Evolutionary conservation across 768 basidiomycete species (phyloP).

Genomic region (Tulasnella sp.): DNA sequence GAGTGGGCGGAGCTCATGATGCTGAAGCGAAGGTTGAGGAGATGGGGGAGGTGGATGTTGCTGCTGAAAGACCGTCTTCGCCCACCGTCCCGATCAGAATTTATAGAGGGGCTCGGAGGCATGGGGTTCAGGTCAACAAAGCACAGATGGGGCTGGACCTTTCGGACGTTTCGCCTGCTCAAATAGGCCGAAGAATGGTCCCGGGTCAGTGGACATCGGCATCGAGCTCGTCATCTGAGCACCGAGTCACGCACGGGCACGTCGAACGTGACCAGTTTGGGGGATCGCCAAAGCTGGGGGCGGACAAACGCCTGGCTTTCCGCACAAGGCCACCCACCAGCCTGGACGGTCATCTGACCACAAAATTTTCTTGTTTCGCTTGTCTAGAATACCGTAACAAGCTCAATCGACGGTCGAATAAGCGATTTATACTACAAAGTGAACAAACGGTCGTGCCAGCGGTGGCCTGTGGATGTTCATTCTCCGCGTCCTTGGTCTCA

Average conservation of each 20-base stretch:
- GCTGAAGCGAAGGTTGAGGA: background rate
- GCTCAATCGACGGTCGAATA: background rate
- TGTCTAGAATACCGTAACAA: background rate
- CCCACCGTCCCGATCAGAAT: background rate
- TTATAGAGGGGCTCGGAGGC: background rate
- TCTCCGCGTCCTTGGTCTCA: background rate
- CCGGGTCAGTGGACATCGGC: background rate
- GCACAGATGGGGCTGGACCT: background rate
- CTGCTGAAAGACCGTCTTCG: background rate
- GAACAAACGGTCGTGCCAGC: background rate
- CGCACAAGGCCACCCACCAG: background rate
- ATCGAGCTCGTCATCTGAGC: background rate
- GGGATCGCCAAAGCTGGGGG: background rate
- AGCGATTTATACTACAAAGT: background rate
- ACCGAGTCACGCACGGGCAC: background rate
- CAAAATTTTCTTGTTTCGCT: background rate
- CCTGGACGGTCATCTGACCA: background rate
- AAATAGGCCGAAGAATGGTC: background rate
- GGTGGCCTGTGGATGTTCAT: background rate
- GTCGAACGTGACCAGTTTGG: background rate
- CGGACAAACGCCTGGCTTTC: background rate
- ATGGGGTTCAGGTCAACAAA: background rate
- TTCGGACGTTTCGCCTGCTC: background rate
- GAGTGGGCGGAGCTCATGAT: background rate
- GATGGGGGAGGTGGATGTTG: background rate